These are phyloP conservation scores for Perilla frutescens DNA, from an alignment of 257 asterid genomes.

Conservation along the genomic window DNA sequence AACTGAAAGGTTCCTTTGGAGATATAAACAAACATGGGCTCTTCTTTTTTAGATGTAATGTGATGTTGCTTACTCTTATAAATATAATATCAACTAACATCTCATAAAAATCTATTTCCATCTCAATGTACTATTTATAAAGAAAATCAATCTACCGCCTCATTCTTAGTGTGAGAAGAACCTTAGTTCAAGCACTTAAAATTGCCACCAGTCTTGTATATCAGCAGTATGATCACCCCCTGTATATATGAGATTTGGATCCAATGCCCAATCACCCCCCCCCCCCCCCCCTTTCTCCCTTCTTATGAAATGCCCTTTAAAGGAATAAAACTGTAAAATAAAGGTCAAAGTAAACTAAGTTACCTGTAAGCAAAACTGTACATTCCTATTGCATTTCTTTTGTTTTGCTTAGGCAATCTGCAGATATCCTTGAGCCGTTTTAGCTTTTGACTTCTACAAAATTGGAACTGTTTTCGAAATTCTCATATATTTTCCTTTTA, in stretches of 20 bases:
- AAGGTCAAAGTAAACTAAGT: conserved; percentile 3
- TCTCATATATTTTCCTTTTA: conserved; percentile 32
- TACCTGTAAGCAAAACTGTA: background rate
- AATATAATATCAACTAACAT: background rate
- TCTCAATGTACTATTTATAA: background rate
- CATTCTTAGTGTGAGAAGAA: conserved; percentile 24
- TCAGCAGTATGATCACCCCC: background rate
- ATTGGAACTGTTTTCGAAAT: background rate
- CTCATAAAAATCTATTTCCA: background rate
- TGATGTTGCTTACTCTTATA: conserved; percentile 5
- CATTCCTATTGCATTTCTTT: conserved; percentile 1
- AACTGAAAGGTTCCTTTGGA: background rate
- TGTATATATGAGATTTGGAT: background rate
- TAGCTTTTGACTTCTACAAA: conserved; percentile 12
- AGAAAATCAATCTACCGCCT: conserved; percentile 9
- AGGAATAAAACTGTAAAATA: conserved; percentile 8
- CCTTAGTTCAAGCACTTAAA: background rate
- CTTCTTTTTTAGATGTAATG: conserved; percentile 19
- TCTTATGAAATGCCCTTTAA: background rate
- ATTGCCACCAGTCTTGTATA: background rate
- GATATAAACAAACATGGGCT: background rate
- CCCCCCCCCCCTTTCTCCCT: background rate
- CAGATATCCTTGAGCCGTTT: conserved; percentile 10
- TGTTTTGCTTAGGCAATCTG: background rate
- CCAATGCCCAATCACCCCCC: background rate